These are phyloP conservation scores for Termitomyces eurrhizus DNA, from an alignment of 768 basidiomycete genomes.

Conservation along the genomic window DNA sequence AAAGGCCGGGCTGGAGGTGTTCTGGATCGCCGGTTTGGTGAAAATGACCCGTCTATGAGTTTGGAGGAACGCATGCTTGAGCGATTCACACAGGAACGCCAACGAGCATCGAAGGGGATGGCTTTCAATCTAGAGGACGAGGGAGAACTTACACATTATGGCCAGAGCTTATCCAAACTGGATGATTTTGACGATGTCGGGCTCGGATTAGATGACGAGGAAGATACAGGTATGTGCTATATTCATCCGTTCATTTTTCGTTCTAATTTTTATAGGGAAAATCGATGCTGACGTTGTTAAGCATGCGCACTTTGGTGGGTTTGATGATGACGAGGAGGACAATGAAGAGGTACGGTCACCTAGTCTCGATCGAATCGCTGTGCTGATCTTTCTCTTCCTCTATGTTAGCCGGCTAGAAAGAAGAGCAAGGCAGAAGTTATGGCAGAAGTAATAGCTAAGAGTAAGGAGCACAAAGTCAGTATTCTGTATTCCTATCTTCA, in stretches of 20 bases:
- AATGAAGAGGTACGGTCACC: slow-evolving; percentile 39
- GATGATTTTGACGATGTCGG: slow-evolving; percentile 81
- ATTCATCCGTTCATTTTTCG: background rate
- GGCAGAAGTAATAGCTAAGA: slow-evolving; percentile 96
- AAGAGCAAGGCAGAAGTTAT: slow-evolving; percentile 95
- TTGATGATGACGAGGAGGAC: slow-evolving; percentile 61
- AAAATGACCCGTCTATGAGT: slow-evolving; percentile 89
- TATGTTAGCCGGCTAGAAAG: slow-evolving; percentile 67
- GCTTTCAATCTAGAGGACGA: slow-evolving; percentile 92
- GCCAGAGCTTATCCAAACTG: slow-evolving; percentile 78
- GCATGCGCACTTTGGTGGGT: slow-evolving; percentile 82
- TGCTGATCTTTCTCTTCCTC: background rate
- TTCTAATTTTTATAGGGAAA: slow-evolving; percentile 42
- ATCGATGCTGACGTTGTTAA: slow-evolving; percentile 66
- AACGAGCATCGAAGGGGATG: slow-evolving; percentile 68
- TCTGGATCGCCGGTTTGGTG: slow-evolving; percentile 93
- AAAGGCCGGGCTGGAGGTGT: slow-evolving; percentile 84
- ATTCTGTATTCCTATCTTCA: background rate
- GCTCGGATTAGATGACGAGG: slow-evolving; percentile 57
- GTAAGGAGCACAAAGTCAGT: slow-evolving; percentile 87
- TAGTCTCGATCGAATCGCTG: background rate
- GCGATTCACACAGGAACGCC: slow-evolving; percentile 89
- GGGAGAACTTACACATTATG: slow-evolving; percentile 88
- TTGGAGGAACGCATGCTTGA: slow-evolving; percentile 96
- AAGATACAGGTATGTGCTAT: slow-evolving; percentile 33